Evolutionary conservation across 2,329 filamentous ascomycete species (phyloP), one percentile per base, ranked within the genome.

Genomic region (Akanthomyces lecanii): DNA sequence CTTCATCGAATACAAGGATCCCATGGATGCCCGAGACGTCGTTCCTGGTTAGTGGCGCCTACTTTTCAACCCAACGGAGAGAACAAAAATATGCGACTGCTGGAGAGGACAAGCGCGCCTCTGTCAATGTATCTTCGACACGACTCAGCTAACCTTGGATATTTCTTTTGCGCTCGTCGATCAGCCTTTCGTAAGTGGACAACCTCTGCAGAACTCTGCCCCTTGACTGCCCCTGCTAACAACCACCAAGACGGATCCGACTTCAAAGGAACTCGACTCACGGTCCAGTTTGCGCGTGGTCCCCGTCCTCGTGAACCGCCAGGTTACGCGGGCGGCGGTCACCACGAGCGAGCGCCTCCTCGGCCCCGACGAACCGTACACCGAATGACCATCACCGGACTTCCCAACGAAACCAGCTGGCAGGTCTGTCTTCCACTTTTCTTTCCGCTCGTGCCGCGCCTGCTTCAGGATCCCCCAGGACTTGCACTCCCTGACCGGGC

Each of bases 1-100:
- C 76, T 99, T 99, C 82, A 97, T 99, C 76, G 95, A 99, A 79
- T 99, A 98, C 79, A 96, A 97, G 79, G 95, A 98, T 81, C 88
- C 92, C 64, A 91, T 97, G 90, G 95, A 99, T 81, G 95, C 95
- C 70, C 90, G 94, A 75, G 95, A 99, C 80, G 93, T 99, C 68
- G 95, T 99, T 73, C 95, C 95, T 78, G 94, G 95, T 97, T 86
- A 81, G 89, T 74, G 47, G 25, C 52, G 40, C 47, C 53, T 48
- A 16, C 28, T 38, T 42, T 52, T 36, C 40, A 47, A 47, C 52
- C 50, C 33, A 11, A 30, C n/a, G 14, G 23, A 57, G 38, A 51
- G n/a, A 18, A 63, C 21, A 51, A 33, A 38, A 30, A 30, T 23
- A 21, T 40, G 14, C 61, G 25, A 51, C 61, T 57, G 40, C 59